Evolutionary conservation across 2,329 filamentous ascomycete genomes (phyloP), one percentile per base, ranked within the genome.

Genomic region (Beauveria varroae): DNA sequence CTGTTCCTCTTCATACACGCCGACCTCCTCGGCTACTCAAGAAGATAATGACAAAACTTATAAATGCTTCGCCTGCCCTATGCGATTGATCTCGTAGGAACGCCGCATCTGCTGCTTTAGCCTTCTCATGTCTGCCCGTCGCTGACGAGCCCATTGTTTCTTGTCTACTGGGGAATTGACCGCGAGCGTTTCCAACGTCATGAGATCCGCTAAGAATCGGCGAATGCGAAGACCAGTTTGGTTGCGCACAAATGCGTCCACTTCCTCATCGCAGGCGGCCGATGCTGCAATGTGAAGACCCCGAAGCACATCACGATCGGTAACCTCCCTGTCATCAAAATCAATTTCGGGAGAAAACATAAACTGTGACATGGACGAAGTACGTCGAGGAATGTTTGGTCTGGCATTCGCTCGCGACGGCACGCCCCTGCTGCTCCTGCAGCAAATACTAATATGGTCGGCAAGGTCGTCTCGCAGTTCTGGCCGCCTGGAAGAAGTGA

Each of bases 201-300:
- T 79, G 43, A 86, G 67, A 65, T 84, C 81, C 4, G 80, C 81
- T 18, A 86, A 68, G 63, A 86, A 83, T 7, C 77, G 77, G 40
- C 83, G 76, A 51, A 85, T 76, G 16, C 79, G 73, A 26, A 83
- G 67, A 0, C 83, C 83, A 0, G 81, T 84, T 63, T 77, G 76
- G 24, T 78, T 71, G 30, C 76, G 73, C 59, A 86, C 79, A 68
- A 79, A 79, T 0, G 75, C 75, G 67, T 86, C 81, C 2, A 84
- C 76, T 41, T 77, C 72, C 60, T 81, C 77, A 60, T 85, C 79
- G 55, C 81, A 83, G 5, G 82, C 82, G 12, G 83, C 83, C 5
- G 79, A 79, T 34, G 81, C 77, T 5, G 81, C 82, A 44, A 85
- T 77, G 63, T 81, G 79, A 12, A 86, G 71, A 0, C 83, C 83